A percentile compares a stretch with the other conserved stretches of the same genome.
These are phyloP conservation scores for Solioccasus polychromus DNA, from an alignment of 768 basidiomycete genomes.

Conservation along the genomic window DNA sequence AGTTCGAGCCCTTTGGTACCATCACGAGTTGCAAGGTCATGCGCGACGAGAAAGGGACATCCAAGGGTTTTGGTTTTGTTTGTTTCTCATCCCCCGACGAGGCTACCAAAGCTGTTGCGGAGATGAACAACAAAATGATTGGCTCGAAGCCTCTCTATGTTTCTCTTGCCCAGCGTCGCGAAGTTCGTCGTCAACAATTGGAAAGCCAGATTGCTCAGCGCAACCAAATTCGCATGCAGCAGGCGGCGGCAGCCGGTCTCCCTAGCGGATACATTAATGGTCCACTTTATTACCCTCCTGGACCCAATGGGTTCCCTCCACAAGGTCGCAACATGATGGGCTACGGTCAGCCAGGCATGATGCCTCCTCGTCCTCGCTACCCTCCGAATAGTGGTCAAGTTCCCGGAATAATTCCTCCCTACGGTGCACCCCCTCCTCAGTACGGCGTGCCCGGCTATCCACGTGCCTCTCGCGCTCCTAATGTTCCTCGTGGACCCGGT, in stretches of 20 bases:
- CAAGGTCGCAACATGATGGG: slow-evolving; percentile 59
- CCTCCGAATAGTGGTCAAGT: slow-evolving; percentile 66
- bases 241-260: slow-evolving; percentile 82
- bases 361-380: slow-evolving; percentile 86
- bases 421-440: slow-evolving; percentile 71
- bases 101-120: slow-evolving; percentile 97
- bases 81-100: slow-evolving; percentile 99
- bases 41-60: slow-evolving; percentile 91
- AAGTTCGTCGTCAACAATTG: slow-evolving; percentile 96
- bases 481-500: slow-evolving; percentile 64
- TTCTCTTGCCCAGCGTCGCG: slow-evolving; percentile 96
- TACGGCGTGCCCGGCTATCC: slow-evolving; percentile 72
- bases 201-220: slow-evolving; percentile 99
- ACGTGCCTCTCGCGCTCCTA: slow-evolving; percentile 56
- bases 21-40: slow-evolving; percentile 99
- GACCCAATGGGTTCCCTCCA: slow-evolving; percentile 77
- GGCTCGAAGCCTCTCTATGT: slow-evolving; percentile 98
- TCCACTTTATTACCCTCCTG: slow-evolving; percentile 74
- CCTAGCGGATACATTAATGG: slow-evolving; percentile 49
- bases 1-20: slow-evolving; percentile 95
- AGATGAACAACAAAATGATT: slow-evolving; percentile 99
- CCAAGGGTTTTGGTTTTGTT: slow-evolving; percentile 98
- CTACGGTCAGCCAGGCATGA: slow-evolving; percentile 87
- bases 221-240: slow-evolving; percentile 92
- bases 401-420: slow-evolving; percentile 75